Evolutionary conservation across 306 rosid species (phyloP).

Genomic region (Arachis stenosperma): DNA sequence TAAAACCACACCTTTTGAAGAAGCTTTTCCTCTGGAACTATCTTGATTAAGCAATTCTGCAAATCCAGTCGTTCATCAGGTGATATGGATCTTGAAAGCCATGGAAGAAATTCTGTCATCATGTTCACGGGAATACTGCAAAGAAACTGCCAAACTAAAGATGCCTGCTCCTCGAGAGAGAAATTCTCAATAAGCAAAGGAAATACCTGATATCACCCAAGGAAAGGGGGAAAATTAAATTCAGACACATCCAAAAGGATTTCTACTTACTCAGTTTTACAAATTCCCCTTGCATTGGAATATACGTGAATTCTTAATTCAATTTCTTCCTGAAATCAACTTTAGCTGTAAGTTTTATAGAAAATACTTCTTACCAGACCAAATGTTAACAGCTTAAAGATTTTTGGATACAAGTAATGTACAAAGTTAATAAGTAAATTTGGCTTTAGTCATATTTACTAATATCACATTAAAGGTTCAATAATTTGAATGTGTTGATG

Average conservation of each 20-base stretch:
- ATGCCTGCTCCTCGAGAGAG: slow-evolving; percentile 87
- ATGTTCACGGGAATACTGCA: slow-evolving; percentile 98
- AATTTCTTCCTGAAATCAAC: slow-evolving; percentile 16
- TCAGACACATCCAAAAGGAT: slow-evolving; percentile 23
- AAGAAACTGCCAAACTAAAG: slow-evolving; percentile 94
- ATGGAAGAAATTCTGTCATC: slow-evolving; percentile 93
- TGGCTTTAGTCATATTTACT: slow-evolving; percentile 20
- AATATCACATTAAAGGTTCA: slow-evolving; percentile 18
- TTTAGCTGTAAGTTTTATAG: slow-evolving; percentile 1
- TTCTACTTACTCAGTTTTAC: slow-evolving; percentile 8
- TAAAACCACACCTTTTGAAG: slow-evolving; percentile 78
- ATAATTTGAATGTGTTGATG: slow-evolving; percentile 17
- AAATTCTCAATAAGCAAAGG: slow-evolving; percentile 92
- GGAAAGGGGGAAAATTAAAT: slow-evolving; percentile 1
- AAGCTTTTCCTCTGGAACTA: slow-evolving; percentile 95
- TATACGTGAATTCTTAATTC: not conserved
- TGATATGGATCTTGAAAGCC: slow-evolving; percentile 88
- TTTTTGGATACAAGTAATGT: slow-evolving; percentile 3
- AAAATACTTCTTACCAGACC: slow-evolving; percentile 16
- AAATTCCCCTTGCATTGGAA: slow-evolving; percentile 20
- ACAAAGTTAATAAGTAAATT: not conserved
- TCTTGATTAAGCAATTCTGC: slow-evolving; percentile 70
- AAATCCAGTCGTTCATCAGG: slow-evolving; percentile 82
- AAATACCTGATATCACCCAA: slow-evolving; percentile 72
- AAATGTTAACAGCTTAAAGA: slow-evolving; percentile 8